Evolutionary conservation across 148 eudicot species (phyloP).

Genomic region (Tetragonia tetragonoides): DNA sequence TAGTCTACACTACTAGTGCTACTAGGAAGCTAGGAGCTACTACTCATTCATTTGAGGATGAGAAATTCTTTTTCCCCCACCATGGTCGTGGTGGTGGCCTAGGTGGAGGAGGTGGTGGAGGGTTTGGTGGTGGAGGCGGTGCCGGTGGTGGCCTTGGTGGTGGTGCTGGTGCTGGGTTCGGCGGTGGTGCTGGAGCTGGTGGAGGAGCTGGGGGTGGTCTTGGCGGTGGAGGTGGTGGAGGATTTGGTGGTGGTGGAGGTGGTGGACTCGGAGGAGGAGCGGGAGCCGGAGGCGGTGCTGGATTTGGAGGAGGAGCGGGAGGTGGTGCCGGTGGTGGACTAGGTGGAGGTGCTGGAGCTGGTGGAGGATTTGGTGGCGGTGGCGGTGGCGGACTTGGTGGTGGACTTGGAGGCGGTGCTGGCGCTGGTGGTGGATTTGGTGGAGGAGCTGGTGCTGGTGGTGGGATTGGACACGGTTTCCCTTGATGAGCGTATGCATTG

Average conservation of each 20-base stretch:
- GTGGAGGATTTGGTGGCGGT: slow-evolving; percentile 12
- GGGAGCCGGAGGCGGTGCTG: slow-evolving; percentile 9
- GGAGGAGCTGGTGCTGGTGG: neutral
- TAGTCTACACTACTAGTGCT: slow-evolving; percentile 21
- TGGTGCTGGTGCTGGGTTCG: slow-evolving; percentile 17
- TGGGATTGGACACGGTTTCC: slow-evolving; percentile 11
- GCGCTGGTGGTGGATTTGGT: slow-evolving; percentile 6
- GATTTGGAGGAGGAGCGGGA: slow-evolving; percentile 15
- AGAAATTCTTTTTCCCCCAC: slow-evolving; percentile 2
- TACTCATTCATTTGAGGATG: neutral
- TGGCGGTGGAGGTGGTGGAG: slow-evolving; percentile 16
- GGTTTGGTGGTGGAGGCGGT: slow-evolving; percentile 11
- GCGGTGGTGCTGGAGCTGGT: slow-evolving; percentile 13
- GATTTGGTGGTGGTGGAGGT: slow-evolving; percentile 13
- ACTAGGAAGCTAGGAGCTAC: neutral
- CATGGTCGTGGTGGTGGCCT: slow-evolving; percentile 18
- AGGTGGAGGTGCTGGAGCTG: slow-evolving; percentile 17
- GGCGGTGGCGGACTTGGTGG: slow-evolving; percentile 10
- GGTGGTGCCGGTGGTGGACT: slow-evolving; percentile 12
- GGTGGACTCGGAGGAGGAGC: slow-evolving; percentile 15
- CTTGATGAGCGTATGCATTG: neutral
- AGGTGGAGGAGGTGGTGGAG: slow-evolving; percentile 19
- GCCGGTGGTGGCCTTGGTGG: slow-evolving; percentile 17
- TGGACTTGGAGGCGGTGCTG: slow-evolving; percentile 17
- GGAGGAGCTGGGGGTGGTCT: slow-evolving; percentile 17